A percentile compares a stretch with the other conserved stretches of the same genome.
Evolutionary conservation across 2,329 filamentous ascomycete genomes (phyloP).

Genomic region (Diaporthe capsici): DNA sequence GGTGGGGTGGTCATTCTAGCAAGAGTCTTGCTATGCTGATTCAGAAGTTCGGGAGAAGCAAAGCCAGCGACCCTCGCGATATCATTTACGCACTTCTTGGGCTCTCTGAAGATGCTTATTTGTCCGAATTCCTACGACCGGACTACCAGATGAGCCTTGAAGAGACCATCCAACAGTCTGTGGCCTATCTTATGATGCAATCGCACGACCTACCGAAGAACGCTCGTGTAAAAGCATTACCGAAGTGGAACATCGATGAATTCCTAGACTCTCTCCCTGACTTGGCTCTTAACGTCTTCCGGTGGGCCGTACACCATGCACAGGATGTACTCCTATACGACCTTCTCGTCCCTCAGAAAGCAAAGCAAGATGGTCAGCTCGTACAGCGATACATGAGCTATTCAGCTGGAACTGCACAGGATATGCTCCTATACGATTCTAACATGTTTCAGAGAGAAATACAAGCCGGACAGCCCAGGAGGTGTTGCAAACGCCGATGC

Average conservation of each 20-base stretch:
- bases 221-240: not conserved
- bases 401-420: no score
- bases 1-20: not conserved
- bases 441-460: no score
- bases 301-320: not conserved
- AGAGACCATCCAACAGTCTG: not conserved
- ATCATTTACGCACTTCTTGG: not conserved
- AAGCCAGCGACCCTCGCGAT: not conserved
- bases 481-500: no score
- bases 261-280: not conserved
- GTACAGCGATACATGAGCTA: not conserved
- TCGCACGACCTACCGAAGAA: not conserved
- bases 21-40: not conserved
- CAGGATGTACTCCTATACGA: not conserved
- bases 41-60: not conserved
- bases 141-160: not conserved
- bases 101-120: not conserved
- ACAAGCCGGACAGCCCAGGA: no score
- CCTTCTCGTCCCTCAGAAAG: not conserved
- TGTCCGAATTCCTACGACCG: not conserved
- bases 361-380: not conserved
- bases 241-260: not conserved
- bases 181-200: not conserved
- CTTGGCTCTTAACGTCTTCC: not conserved
- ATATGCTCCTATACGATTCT: no score